These are phyloP conservation scores for Drechslerella coelobrocha DNA, from an alignment of 2,329 filamentous ascomycete species.

Conservation along the genomic window DNA sequence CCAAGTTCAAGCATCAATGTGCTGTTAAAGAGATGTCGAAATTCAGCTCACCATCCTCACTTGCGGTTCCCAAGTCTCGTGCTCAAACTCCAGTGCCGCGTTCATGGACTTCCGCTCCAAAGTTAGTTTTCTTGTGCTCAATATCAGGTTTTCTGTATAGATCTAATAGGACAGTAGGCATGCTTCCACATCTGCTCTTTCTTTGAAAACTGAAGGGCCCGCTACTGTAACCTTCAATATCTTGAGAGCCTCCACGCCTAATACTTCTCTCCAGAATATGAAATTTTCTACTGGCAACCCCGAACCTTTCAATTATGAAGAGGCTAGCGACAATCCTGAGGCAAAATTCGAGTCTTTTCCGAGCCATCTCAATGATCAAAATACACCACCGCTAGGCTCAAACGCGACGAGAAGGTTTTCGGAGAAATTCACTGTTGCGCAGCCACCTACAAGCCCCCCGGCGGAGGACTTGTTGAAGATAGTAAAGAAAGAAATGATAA, in stretches of 20 bases:
- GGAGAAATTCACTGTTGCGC: neutral
- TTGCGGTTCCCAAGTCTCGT: slow-evolving; percentile 13
- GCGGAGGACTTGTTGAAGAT: too few relatives aligned
- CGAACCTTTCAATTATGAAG: neutral
- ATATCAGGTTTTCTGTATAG: neutral
- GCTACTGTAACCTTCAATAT: slow-evolving; percentile 30
- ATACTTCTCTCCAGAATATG: neutral
- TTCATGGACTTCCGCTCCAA: neutral
- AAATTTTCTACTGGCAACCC: neutral
- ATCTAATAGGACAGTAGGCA: too few relatives aligned
- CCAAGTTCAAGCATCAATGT: neutral
- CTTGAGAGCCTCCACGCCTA: neutral
- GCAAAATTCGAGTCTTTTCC: neutral
- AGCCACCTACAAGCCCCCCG: too few relatives aligned
- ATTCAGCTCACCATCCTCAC: slow-evolving; percentile 24
- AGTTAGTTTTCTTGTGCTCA: too few relatives aligned
- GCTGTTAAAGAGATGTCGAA: neutral
- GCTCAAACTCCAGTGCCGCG: neutral
- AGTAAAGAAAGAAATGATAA: neutral
- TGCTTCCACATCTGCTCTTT: too few relatives aligned
- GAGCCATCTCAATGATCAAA: neutral
- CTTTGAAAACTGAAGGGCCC: too few relatives aligned
- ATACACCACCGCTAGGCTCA: neutral
- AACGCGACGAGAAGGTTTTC: neutral
- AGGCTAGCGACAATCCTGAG: too few relatives aligned